These are phyloP conservation scores for Talaromyces amestolkiae DNA, from an alignment of 2,329 filamentous ascomycete species.

Conservation along the genomic window DNA sequence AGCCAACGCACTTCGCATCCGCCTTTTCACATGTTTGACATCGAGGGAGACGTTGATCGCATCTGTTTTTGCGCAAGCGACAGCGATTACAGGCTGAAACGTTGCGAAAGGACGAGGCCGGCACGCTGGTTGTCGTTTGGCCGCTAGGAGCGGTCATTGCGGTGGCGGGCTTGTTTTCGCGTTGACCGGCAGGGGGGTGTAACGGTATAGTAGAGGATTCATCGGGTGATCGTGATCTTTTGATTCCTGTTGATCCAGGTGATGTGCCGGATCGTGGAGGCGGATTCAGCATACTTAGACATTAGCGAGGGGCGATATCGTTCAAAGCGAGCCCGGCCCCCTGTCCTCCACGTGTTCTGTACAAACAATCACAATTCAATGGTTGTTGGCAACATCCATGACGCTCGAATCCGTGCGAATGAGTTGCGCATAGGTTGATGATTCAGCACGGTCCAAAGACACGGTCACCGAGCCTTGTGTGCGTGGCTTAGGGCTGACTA, in stretches of 20 bases:
- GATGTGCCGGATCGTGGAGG: constrained; percentile 28
- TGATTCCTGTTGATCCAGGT: constrained; percentile 35
- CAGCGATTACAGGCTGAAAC: constrained; percentile 95
- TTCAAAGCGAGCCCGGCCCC: neutral
- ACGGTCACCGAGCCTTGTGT: neutral
- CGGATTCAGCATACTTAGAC: constrained; percentile 34
- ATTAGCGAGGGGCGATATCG: constrained; percentile 14
- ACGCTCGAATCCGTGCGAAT: neutral
- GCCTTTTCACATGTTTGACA: constrained; percentile 92
- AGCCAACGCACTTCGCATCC: constrained; percentile 86
- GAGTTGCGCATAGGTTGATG: neutral
- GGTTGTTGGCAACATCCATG: constrained; percentile 5
- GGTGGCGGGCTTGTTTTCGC: constrained; percentile 6
- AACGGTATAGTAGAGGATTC: constrained; percentile 25
- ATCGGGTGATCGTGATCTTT: constrained; percentile 35
- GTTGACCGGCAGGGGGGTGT: constrained; percentile 7
- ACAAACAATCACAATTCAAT: neutral
- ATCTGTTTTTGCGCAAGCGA: constrained; percentile 86
- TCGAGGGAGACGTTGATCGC: constrained; percentile 87
- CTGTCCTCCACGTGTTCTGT: neutral
- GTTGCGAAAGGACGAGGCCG: constrained; percentile 65
- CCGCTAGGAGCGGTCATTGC: constrained; percentile 24
- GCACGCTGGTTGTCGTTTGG: constrained; percentile 25
- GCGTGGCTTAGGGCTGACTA: neutral
- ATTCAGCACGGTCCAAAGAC: neutral